phyloP scores from a whole-genome alignment of 225 moss, liverwort and hornwort genomes.

The Takakia lepidozioides region DNA sequence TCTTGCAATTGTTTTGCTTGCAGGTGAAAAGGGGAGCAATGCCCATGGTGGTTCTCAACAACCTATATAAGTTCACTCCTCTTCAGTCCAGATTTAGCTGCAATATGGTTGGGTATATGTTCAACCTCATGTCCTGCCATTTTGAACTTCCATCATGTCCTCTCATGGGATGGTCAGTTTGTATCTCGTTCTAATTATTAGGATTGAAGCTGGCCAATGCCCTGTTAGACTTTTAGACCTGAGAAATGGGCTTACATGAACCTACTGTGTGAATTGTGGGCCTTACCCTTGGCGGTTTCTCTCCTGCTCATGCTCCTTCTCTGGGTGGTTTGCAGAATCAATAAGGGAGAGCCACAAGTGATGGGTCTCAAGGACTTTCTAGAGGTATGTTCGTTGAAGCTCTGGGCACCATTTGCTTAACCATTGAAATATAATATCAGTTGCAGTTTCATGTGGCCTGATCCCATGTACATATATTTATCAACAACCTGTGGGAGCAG shows the following conservation, averaged over 20 bases:
- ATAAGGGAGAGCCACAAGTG: slow-evolving; percentile 73
- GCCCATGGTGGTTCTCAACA: slow-evolving; percentile 86
- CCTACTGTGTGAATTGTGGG: too few species aligned
- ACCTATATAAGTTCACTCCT: slow-evolving; percentile 78
- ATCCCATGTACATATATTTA: too few species aligned
- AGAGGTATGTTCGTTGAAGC: slow-evolving; percentile 65
- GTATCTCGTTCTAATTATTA: not conserved
- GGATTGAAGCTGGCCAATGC: not conserved
- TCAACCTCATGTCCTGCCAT: not conserved
- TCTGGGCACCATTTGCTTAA: too few species aligned
- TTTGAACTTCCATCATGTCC: not conserved
- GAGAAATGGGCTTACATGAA: too few species aligned
- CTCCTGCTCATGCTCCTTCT: slow-evolving; percentile 6
- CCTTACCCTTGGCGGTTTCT: too few species aligned
- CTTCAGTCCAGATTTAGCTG: slow-evolving; percentile 90
- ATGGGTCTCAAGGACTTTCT: slow-evolving; percentile 83
- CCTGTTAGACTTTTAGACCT: not conserved
- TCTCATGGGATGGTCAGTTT: not conserved
- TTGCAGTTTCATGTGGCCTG: too few species aligned
- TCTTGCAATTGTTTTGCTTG: slow-evolving; percentile 1
- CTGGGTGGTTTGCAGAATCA: slow-evolving; percentile 46
- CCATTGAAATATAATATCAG: too few species aligned
- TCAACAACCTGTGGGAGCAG: slow-evolving; percentile 30
- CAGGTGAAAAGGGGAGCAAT: slow-evolving; percentile 96
- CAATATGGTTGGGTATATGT: slow-evolving; percentile 95